Base-by-base conservation (phyloP, 2,329 filamentous ascomycete genomes). In the Moelleriella libera region DNA sequence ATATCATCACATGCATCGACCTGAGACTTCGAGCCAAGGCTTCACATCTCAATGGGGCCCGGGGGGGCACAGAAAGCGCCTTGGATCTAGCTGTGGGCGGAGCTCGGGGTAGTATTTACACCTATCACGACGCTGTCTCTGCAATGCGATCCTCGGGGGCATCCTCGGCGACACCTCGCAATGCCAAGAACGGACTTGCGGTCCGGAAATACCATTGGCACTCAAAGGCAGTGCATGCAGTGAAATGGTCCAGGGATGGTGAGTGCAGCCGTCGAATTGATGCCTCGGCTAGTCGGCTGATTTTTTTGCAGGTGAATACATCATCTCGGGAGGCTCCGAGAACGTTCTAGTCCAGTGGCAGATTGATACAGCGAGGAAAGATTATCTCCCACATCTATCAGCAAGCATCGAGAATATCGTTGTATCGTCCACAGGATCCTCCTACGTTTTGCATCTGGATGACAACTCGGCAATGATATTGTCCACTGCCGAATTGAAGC, bases 191-290 rank as follows among this genome's bases (percentile, higher is more conserved):
- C 41, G 71, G 75, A 21, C 60, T 78, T 29, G 70, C 73, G 50
- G 73, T 72, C 34, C 80, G 82, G 48, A 84, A 83, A 52, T 71
- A 89, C 47, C 92, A 97, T 63, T 98, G 92, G 92, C 92, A 98
- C 64, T 78, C 88, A 56, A 81, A 82, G 55, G 78, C 83, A 45
- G 88, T 96, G 7, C 82, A 85, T 56, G 76, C 86, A 8, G 73
- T 95, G 49, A 94, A 92, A 63, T 97, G 89, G 85, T 96, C 92
- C 11, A 73, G 74, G 54, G 92, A 98, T 72, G 89, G 90, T 87
- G 74, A 41, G 61, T 47, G 32, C 3, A 12, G 9, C 29, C 10
- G 44, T 14, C 43, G 2, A 6, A n/a, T 8, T 11, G 1, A 29
- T n/a, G 9, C 7, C 9, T 7, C 43, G 32, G 1, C 11, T 21